Percentiles rank a stretch among this genome's conserved stretches.
phyloP scores from a whole-genome alignment of 805 yeast species.

The Candida silvatica region DNA sequence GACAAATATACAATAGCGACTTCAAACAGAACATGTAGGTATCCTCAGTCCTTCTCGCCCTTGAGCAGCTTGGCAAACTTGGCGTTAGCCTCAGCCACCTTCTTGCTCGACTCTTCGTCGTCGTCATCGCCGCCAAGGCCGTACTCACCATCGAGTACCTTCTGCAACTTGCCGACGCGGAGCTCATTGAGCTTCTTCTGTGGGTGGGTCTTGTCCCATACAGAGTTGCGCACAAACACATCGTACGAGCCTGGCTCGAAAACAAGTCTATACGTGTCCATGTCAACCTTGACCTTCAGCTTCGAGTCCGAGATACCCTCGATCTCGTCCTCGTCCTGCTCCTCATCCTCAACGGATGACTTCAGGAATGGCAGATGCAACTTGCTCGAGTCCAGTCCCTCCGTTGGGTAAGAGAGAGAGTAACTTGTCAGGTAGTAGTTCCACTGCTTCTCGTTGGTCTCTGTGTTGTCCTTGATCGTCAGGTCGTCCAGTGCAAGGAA shows the following conservation, averaged over 20 bases:
- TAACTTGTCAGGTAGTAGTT: constrained; percentile 90
- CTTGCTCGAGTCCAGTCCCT: constrained; percentile 77
- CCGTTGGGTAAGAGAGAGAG: constrained; percentile 94
- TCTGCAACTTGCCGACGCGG: constrained; percentile 20
- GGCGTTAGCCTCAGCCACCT: constrained; percentile 23
- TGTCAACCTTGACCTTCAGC: constrained; percentile 69
- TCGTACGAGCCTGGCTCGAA: constrained; percentile 78
- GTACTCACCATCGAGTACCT: constrained; percentile 39
- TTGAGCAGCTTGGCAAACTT: constrained; percentile 2
- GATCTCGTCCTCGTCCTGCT: constrained; percentile 29
- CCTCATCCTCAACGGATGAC: constrained; percentile 42
- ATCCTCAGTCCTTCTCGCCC: constrained; percentile 4
- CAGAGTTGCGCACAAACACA: constrained; percentile 57
- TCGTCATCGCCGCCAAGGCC: constrained; percentile 40
- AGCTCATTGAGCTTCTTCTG: constrained; percentile 7
- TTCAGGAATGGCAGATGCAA: constrained; percentile 75
- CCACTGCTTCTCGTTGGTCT: constrained; percentile 73
- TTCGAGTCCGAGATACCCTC: constrained; percentile 63
- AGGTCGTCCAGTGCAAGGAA: constrained; percentile 84
- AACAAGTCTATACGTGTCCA: constrained; percentile 69
- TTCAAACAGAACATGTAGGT: not conserved
- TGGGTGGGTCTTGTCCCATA: constrained; percentile 27
- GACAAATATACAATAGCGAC: not conserved
- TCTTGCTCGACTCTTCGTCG: constrained; percentile 29
- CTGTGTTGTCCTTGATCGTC: constrained; percentile 59